phyloP scores from a whole-genome alignment of 345 rosid genomes.

The Eucalyptus tenuipes region DNA sequence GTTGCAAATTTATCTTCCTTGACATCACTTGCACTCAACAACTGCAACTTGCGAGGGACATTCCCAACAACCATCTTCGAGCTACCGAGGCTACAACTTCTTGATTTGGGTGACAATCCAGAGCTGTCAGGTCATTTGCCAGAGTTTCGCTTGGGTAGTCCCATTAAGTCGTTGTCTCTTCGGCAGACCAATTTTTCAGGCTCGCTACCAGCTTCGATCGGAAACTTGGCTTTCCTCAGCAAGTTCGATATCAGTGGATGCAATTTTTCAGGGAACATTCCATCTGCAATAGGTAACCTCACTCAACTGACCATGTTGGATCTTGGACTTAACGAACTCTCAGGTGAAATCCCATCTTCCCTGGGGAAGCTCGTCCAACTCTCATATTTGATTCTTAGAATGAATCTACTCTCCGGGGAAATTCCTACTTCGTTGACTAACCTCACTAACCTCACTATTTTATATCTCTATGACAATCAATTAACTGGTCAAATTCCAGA shows the following conservation, averaged over 20 bases:
- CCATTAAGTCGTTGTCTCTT: neutral
- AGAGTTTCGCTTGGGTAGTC: neutral
- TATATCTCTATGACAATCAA: neutral
- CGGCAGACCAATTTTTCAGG: accelerated
- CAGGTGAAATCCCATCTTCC: neutral
- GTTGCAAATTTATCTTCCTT: neutral
- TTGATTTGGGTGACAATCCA: neutral
- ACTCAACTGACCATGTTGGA: neutral
- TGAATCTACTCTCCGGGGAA: neutral
- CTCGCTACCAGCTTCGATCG: too few relatives aligned
- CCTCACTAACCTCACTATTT: neutral
- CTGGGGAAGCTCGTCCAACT: neutral
- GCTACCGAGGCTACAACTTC: neutral
- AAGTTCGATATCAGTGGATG: too few relatives aligned
- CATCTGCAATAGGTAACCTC: neutral
- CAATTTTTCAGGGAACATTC: neutral
- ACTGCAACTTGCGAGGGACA: neutral
- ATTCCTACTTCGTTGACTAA: neutral
- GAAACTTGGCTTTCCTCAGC: too few relatives aligned
- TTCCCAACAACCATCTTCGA: neutral
- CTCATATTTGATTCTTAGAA: neutral
- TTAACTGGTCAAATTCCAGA: neutral
- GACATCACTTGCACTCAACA: neutral
- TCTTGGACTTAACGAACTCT: neutral
- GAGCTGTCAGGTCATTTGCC: neutral